Base-by-base conservation (phyloP, 1,139 yeast species). In the Eremothecium cymbalariae region DNA sequence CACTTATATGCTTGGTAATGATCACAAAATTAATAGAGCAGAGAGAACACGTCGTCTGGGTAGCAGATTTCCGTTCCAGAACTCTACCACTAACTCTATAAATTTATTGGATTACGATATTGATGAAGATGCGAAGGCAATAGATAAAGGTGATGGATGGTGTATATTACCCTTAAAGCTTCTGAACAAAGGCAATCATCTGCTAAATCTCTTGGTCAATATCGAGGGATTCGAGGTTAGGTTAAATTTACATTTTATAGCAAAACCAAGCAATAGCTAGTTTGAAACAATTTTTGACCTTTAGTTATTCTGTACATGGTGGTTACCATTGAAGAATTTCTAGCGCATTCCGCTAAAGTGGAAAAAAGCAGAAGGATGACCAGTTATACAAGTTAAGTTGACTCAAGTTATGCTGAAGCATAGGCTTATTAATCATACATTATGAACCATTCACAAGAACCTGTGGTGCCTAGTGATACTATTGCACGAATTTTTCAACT, bases 401-500 rank as follows among this genome's bases (percentile, higher is more conserved):
- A n/a, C n/a, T n/a, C n/a, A n/a, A n/a, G n/a, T n/a, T n/a, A n/a
- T n/a, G n/a, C n/a, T n/a, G n/a, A n/a, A n/a, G n/a, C n/a, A n/a
- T n/a, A n/a, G n/a, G n/a, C n/a, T n/a, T n/a, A n/a, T 7, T 14
- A 7, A 23, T 14, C 25, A 23, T 12, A 23, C 7, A 8, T 7
- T 7, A 23, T 23, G 25, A 11, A 6, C 13, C 12, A 12, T 3
- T 16, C 30, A 4, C 19, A 14, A 7, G 30, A 27, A 14, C 19
- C 19, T 3, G 21, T 8, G 8, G 9, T 61, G 38, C 65, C 77
- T 9, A 51, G 60, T 32, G 59, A 65, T 25, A 68, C 81, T 0
- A 62, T 77, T 6, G 77, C 79, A 0, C 53, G 80, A 18, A 54
- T 77, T 2, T 67, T 77, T 45, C 72, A 72, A 34, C 70, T 68